Percentiles rank a stretch among this genome's conserved stretches.
Evolutionary conservation across 176 grass and related monocot species (phyloP).

Genomic region (Cymbopogon citratus): DNA sequence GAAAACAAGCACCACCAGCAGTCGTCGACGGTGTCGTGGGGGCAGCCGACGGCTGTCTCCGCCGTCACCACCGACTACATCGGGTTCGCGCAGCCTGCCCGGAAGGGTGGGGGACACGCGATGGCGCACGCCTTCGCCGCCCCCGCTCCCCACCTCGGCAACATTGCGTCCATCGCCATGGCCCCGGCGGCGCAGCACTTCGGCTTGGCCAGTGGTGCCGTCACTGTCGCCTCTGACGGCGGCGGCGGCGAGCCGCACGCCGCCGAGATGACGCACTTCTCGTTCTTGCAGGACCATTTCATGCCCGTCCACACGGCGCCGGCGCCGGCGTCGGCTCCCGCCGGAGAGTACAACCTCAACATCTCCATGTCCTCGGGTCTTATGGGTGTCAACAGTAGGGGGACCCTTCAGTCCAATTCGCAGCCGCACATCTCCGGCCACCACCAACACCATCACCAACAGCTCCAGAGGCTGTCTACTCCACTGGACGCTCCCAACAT

Average conservation of each 20-base stretch:
- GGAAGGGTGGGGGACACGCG: slow-evolving; percentile 21
- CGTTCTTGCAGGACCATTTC: slow-evolving; percentile 68
- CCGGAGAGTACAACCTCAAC: slow-evolving; percentile 73
- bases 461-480: slow-evolving; percentile 57
- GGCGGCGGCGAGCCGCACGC: slow-evolving; percentile 16
- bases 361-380: slow-evolving; percentile 81
- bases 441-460: slow-evolving; percentile 42
- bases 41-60: slow-evolving; percentile 31
- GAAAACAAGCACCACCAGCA: slow-evolving; percentile 30
- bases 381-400: slow-evolving; percentile 71
- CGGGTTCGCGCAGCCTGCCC: slow-evolving; percentile 40
- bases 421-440: slow-evolving; percentile 44
- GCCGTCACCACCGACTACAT: slow-evolving; percentile 51
- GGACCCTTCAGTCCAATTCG: slow-evolving; percentile 99
- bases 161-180: slow-evolving; percentile 16
- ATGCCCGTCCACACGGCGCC: slow-evolving; percentile 42
- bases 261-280: slow-evolving; percentile 66
- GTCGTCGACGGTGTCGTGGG: neutral
- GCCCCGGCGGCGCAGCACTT: slow-evolving; percentile 29
- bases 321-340: slow-evolving; percentile 17
- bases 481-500: slow-evolving; percentile 61
- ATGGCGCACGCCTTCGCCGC: slow-evolving; percentile 32
- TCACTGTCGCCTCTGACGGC: slow-evolving; percentile 10
- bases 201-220: slow-evolving; percentile 15
- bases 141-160: slow-evolving; percentile 39